Percentiles rank a stretch among this genome's conserved stretches.
phyloP scores from a whole-genome alignment of 495 filamentous ascomycete species.

The Cercophora scortea region DNA sequence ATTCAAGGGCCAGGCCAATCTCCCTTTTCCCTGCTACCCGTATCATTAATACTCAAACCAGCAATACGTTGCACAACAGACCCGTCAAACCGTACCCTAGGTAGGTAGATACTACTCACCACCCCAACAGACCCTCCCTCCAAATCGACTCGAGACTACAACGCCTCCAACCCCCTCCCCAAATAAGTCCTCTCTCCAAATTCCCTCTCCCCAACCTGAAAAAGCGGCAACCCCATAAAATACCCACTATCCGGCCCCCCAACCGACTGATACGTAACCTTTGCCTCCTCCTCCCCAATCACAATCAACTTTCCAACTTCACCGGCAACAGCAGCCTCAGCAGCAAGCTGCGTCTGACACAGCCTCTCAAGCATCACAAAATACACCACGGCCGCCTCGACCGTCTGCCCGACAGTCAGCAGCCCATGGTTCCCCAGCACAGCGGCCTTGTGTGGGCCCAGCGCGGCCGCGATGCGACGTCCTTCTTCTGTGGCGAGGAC shows the following conservation, averaged over 20 bases:
- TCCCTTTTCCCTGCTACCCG: too few relatives aligned
- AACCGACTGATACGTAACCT: not conserved
- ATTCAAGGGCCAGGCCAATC: too few relatives aligned
- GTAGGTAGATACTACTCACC: too few relatives aligned
- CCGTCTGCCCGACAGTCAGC: slow-evolving; percentile 43
- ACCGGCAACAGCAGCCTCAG: slow-evolving; percentile 25
- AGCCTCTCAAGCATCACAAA: slow-evolving; percentile 44
- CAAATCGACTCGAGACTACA: too few relatives aligned
- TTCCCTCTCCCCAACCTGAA: slow-evolving; percentile 17
- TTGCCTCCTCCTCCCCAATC: not conserved
- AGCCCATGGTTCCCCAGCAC: slow-evolving; percentile 51
- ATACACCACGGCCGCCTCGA: slow-evolving; percentile 48
- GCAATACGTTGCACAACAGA: too few relatives aligned
- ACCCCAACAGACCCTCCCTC: too few relatives aligned
- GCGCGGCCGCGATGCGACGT: slow-evolving; percentile 36
- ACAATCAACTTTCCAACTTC: not conserved
- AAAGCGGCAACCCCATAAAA: slow-evolving; percentile 10
- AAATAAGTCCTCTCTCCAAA: slow-evolving; percentile 19
- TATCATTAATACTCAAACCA: too few relatives aligned
- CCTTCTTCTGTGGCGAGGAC: slow-evolving; percentile 47
- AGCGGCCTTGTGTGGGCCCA: slow-evolving; percentile 37
- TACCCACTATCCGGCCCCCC: not conserved
- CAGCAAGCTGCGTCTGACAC: slow-evolving; percentile 42
- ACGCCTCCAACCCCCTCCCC: slow-evolving; percentile 15
- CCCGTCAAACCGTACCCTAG: too few relatives aligned